Evolutionary conservation across 176 grass and related monocot genomes (phyloP).

Genomic region (Oryza meridionalis): DNA sequence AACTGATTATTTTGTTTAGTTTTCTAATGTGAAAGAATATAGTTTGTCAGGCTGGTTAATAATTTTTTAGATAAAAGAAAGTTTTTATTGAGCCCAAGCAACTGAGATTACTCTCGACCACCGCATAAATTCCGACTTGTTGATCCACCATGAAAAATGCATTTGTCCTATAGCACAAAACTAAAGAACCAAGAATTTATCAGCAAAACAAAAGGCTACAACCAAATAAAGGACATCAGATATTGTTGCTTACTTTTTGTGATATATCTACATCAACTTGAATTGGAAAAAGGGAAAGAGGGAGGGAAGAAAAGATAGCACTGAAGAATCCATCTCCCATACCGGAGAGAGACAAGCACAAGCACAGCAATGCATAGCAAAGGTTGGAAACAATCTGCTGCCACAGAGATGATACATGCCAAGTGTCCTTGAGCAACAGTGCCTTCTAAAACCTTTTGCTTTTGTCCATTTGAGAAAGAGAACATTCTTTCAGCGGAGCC

Average conservation of each 20-base stretch:
- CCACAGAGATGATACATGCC: background rate
- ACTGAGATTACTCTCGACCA: no score
- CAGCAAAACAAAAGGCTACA: accelerated
- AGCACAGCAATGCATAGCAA: no score
- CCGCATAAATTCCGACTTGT: no score
- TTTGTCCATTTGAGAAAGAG: no score
- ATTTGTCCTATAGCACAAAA: background rate
- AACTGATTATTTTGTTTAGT: background rate
- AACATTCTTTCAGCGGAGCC: background rate
- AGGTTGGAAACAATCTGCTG: background rate
- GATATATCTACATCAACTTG: background rate
- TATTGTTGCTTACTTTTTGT: background rate
- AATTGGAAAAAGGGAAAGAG: background rate
- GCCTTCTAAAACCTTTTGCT: background rate
- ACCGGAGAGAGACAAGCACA: background rate
- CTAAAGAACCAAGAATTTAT: background rate
- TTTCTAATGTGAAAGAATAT: background rate
- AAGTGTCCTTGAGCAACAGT: background rate
- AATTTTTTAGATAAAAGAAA: no score
- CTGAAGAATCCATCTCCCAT: background rate
- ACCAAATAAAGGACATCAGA: background rate
- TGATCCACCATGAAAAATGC: background rate
- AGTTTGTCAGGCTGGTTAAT: background rate
- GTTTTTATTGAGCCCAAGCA: no score
- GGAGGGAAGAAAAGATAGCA: background rate